Conservation (phyloP, 441 rosid genomes). For the Brassica hybrid region DNA sequence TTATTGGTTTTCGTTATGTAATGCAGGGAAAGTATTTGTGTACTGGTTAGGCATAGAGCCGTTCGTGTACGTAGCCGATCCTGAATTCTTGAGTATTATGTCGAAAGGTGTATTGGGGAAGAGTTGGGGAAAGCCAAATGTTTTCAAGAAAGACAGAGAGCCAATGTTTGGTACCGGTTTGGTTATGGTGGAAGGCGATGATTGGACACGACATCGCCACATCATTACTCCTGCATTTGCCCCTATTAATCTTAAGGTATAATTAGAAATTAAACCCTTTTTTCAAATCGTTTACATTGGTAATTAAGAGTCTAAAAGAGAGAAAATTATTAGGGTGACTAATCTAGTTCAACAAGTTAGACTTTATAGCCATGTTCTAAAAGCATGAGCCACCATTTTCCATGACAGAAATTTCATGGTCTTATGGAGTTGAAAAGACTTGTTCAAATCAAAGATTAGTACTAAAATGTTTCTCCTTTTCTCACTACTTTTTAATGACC, state of each 20-base stretch:
- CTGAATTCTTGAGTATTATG: constrained; percentile 80
- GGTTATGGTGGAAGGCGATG: constrained; percentile 92
- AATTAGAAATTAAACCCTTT: background rate
- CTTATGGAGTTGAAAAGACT: constrained; percentile 24
- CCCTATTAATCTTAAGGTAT: constrained; percentile 82
- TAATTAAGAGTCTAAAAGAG: constrained; percentile 21
- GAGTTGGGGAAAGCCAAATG: constrained; percentile 94
- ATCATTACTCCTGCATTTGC: constrained; percentile 90
- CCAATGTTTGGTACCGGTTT: constrained; percentile 96
- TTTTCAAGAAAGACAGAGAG: constrained; percentile 81
- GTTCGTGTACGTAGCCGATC: constrained; percentile 88
- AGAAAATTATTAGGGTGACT: constrained; percentile 34
- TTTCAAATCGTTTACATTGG: constrained; percentile 9
- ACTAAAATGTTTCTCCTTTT: constrained; percentile 10
- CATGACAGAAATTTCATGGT: constrained; percentile 26
- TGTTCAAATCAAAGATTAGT: constrained; percentile 33
- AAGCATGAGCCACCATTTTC: constrained; percentile 34
- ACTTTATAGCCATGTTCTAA: constrained; percentile 19
- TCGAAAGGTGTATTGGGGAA: constrained; percentile 85
- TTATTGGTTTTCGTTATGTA: constrained; percentile 14
- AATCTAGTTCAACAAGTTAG: constrained; percentile 37
- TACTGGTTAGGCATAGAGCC: constrained; percentile 98
- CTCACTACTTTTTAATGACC: constrained; percentile 26
- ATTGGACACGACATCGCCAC: constrained; percentile 95
- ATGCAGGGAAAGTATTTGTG: constrained; percentile 86